Percentiles rank a stretch among this genome's conserved stretches.
phyloP scores from a whole-genome alignment of 140 eudicot species.

The Flaveria floridana region DNA sequence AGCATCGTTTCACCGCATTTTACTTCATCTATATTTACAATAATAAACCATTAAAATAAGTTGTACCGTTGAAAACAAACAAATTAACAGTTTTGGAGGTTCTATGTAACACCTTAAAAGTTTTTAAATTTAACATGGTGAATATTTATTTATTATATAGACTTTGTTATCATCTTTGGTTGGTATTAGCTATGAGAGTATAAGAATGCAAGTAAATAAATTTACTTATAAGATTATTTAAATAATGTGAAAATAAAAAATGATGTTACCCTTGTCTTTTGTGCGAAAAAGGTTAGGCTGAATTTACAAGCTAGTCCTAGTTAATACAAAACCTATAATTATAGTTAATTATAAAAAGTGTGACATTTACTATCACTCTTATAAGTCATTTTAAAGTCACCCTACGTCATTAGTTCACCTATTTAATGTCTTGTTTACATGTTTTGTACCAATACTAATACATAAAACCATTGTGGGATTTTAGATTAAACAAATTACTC shows the following conservation, averaged over 20 bases:
- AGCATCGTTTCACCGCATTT: neutral
- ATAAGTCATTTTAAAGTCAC: constrained; percentile 24
- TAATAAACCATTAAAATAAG: neutral
- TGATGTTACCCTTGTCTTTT: neutral
- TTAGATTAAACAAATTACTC: neutral
- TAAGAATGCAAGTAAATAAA: neutral
- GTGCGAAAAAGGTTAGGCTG: neutral
- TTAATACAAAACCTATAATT: constrained; percentile 8
- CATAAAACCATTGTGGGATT: neutral
- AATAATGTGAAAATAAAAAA: neutral
- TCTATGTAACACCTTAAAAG: neutral
- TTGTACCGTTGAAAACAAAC: neutral
- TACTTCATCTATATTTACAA: neutral
- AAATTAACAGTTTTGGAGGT: neutral
- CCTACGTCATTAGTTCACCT: constrained; percentile 2
- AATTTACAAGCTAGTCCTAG: constrained; percentile 7
- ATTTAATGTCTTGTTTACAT: constrained; percentile 1
- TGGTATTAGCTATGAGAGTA: neutral
- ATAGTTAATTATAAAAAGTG: constrained; percentile 16
- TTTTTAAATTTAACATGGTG: too few species aligned
- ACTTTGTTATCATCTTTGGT: too few species aligned
- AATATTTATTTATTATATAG: too few species aligned
- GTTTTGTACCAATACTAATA: neutral
- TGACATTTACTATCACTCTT: constrained; percentile 25
- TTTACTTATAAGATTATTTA: neutral